These are phyloP conservation scores for Panaeolus cyanescens DNA, from an alignment of 768 basidiomycete species.

Conservation along the genomic window DNA sequence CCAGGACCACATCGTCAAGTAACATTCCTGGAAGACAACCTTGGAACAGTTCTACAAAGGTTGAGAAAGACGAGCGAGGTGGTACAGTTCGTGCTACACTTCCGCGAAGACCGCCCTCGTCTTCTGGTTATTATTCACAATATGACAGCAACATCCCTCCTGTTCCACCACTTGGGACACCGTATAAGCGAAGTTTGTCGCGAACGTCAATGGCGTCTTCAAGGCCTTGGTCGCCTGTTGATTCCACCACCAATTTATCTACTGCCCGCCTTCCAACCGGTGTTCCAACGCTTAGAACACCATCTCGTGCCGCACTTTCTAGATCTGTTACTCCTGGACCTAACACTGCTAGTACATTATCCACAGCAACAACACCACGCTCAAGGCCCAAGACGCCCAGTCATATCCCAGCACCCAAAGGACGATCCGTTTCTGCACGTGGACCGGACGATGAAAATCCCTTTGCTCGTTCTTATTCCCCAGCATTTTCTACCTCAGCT, in stretches of 20 bases:
- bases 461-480: constrained; percentile 68
- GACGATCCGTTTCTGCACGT: constrained; percentile 50
- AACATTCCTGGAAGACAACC: constrained; percentile 41
- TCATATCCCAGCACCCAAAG: constrained; percentile 69
- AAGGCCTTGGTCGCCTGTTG: constrained; percentile 75
- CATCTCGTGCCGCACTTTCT: constrained; percentile 63
- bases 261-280: constrained; percentile 38
- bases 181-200: constrained; percentile 66
- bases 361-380: constrained; percentile 52
- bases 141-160: constrained; percentile 40
- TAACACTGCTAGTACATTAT: background rate
- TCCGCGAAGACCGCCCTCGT: constrained; percentile 53
- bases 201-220: constrained; percentile 78
- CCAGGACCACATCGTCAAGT: constrained; percentile 40
- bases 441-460: constrained; percentile 50
- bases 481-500: constrained; percentile 52
- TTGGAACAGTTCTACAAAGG: constrained; percentile 84
- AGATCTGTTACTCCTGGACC: constrained; percentile 33
- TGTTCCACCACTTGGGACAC: constrained; percentile 48
- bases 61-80: constrained; percentile 34
- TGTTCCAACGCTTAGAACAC: constrained; percentile 42
- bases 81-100: constrained; percentile 28
- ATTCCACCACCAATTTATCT: constrained; percentile 67
- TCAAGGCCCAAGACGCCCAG: constrained; percentile 79
- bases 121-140: constrained; percentile 38